phyloP scores from a whole-genome alignment of 768 basidiomycete species.

The Cyathus striatus region DNA sequence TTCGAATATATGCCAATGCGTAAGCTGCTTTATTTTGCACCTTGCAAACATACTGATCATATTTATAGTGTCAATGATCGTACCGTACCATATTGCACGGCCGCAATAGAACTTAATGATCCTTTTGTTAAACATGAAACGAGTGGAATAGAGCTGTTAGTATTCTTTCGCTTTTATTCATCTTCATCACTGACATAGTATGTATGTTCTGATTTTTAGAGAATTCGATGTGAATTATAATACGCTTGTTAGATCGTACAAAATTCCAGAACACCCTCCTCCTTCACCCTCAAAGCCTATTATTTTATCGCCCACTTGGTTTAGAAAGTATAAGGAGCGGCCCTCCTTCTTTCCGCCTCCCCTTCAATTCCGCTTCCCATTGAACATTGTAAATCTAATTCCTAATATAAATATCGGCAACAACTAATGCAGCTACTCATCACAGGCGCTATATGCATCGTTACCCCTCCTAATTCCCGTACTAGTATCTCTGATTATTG shows the following conservation, averaged over 20 bases:
- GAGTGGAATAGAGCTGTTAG: slow-evolving; percentile 63
- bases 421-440: not conserved
- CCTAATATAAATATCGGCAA: not conserved
- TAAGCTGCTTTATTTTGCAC: slow-evolving; percentile 24
- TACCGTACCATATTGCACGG: slow-evolving; percentile 81
- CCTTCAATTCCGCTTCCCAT: slow-evolving; percentile 57
- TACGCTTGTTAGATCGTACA: slow-evolving; percentile 51
- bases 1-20: slow-evolving; percentile 81
- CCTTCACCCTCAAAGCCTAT: slow-evolving; percentile 30
- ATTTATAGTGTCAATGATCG: slow-evolving; percentile 56
- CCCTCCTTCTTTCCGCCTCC: slow-evolving; percentile 52
- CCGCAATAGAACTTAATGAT: slow-evolving; percentile 66
- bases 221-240: slow-evolving; percentile 51
- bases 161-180: slow-evolving; percentile 2
- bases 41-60: slow-evolving; percentile 2
- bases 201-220: slow-evolving; percentile 27
- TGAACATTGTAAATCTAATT: slow-evolving; percentile 55
- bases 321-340: slow-evolving; percentile 30
- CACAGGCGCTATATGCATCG: slow-evolving; percentile 45
- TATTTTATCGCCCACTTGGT: slow-evolving; percentile 39
- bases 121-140: slow-evolving; percentile 51
- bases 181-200: not conserved
- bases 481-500: slow-evolving; percentile 43
- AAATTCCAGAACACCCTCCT: slow-evolving; percentile 37
- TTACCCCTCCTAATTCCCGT: slow-evolving; percentile 66